Percentiles rank a stretch among this genome's conserved stretches.
Evolutionary conservation across 768 basidiomycete species (phyloP).

Genomic region (Leccinum barrowsii): DNA sequence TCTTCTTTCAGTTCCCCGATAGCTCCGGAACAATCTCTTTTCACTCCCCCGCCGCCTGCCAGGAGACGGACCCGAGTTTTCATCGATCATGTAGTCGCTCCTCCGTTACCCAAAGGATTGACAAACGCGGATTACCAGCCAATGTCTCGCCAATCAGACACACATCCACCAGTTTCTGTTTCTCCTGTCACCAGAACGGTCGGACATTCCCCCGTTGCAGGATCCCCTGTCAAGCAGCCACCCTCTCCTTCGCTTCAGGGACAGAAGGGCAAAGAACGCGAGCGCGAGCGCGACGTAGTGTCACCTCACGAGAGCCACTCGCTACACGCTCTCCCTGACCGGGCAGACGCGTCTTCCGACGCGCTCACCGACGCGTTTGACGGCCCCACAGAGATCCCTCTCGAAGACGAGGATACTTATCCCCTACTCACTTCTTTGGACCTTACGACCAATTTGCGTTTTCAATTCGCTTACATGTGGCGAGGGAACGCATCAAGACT

Average conservation of each 20-base stretch:
- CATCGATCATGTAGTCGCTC: slow-evolving; percentile 20
- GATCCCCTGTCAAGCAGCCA: neutral
- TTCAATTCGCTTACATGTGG: slow-evolving; percentile 21
- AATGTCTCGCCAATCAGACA: neutral
- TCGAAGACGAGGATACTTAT: slow-evolving; percentile 14
- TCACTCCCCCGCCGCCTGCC: slow-evolving; percentile 25
- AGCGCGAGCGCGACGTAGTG: slow-evolving; percentile 6
- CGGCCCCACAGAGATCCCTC: slow-evolving; percentile 10
- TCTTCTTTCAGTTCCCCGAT: slow-evolving; percentile 9
- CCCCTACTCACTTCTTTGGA: slow-evolving; percentile 15
- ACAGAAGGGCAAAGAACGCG: slow-evolving; percentile 24
- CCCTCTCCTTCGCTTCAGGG: neutral
- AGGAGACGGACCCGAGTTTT: slow-evolving; percentile 9
- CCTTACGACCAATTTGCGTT: slow-evolving; percentile 22
- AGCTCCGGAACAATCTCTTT: slow-evolving; percentile 20
- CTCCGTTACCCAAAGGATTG: slow-evolving; percentile 20
- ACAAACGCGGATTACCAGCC: slow-evolving; percentile 20
- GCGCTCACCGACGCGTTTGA: slow-evolving; percentile 11
- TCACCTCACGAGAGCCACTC: neutral
- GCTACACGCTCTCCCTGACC: neutral
- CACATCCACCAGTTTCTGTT: neutral
- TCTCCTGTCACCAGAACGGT: neutral
- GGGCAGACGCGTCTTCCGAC: neutral
- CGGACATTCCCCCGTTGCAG: neutral
- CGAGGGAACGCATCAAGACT: slow-evolving; percentile 13